A percentile compares a stretch with the other conserved stretches of the same genome.
Evolutionary conservation across 768 basidiomycete genomes (phyloP).

Genomic region (Hygrocybe punicea): DNA sequence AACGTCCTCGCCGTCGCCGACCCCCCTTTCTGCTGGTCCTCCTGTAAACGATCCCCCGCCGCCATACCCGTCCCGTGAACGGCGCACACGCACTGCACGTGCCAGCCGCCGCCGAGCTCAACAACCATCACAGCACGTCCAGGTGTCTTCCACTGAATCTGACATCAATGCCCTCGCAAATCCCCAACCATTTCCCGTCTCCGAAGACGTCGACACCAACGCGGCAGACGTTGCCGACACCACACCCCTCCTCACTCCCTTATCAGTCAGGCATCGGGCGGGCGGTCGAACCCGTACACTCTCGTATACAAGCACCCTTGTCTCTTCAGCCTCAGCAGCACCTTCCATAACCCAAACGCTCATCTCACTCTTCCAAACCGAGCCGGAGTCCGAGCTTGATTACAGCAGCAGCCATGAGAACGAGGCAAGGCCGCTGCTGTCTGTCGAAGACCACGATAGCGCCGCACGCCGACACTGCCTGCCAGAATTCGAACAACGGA

Average conservation of each 20-base stretch:
- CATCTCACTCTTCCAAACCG: conserved; percentile 59
- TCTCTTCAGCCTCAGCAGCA: conserved; percentile 48
- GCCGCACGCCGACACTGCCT: conserved; percentile 7
- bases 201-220: conserved; percentile 25
- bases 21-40: not conserved
- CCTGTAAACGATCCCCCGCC: conserved; percentile 57
- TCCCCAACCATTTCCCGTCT: conserved; percentile 23
- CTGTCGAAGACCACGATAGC: conserved; percentile 8
- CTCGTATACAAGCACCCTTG: conserved; percentile 53
- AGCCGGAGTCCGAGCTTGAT: conserved; percentile 36
- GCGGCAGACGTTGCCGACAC: conserved; percentile 40
- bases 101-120: conserved; percentile 29
- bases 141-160: conserved; percentile 33
- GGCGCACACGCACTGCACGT: conserved; percentile 39
- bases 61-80: conserved; percentile 56
- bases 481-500: conserved; percentile 7
- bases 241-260: conserved; percentile 45
- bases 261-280: conserved; percentile 23
- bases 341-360: conserved; percentile 69
- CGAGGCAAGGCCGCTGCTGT: conserved; percentile 14
- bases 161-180: conserved; percentile 32
- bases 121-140: conserved; percentile 25
- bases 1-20: not conserved
- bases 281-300: conserved; percentile 49
- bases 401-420: conserved; percentile 25